Evolutionary conservation across 352 stramenopile genomes (phyloP), one percentile per base, ranked within the genome.

Genomic region (Thalassiosira mediterranea): DNA sequence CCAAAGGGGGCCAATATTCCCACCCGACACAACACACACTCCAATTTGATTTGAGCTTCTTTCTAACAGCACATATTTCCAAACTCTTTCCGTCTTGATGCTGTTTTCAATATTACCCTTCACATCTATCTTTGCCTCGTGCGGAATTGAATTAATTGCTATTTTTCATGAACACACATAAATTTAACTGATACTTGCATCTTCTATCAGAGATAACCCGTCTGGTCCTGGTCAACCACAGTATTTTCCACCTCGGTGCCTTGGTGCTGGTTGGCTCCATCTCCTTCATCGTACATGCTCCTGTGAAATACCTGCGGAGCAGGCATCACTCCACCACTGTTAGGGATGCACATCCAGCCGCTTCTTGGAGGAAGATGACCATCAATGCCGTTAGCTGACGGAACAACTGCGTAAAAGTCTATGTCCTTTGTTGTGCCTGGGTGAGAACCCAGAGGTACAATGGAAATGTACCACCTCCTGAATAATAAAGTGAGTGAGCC

Each of bases 401-500:
- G 63, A 29, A 60, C 49, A 15, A 79, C 76, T 31, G 73, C 80
- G 54, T 93, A 94, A 81, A 93, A 94, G 70, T 94, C 89, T 25
- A 88, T 86, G 46, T 94, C 89, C 40, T 77, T 71, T n/a, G 67
- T 87, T 21, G 88, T 91, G 19, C 89, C 89, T 19, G 89, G 89
- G 17, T 80, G 62, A 21, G 56, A 63, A 46, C 70, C 65, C 21
- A 66, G 49, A 0, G 87, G 89, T 21, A 94, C 87, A 52, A 93
- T 88, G 26, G 87, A 93, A 63, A 94, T 93, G 58, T 92, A 94
- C 89, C 89, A 94, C 52, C 87, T 83, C 58, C 78, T 85, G 13
- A 40, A 64, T 11, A 59, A 40, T 0, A 57, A 11, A 40, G 13
- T 58, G 44, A 32, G 38, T 60, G 29, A 37, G 19, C 51, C 32